Conservation (phyloP, 768 basidiomycete genomes). For the Pholiota microspora region DNA sequence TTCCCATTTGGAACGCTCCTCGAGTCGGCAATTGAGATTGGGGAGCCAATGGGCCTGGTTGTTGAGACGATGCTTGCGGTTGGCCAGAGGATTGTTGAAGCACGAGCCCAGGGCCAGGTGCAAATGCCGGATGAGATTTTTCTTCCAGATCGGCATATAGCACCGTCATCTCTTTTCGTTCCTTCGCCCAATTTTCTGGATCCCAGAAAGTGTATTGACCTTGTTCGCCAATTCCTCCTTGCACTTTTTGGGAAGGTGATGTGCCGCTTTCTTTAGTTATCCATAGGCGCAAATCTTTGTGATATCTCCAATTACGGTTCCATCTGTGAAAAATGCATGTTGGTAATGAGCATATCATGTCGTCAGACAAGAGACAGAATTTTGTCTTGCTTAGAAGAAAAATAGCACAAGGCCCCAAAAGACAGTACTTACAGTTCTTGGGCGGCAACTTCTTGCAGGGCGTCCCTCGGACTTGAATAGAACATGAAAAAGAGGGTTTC, state of each 20-base stretch:
- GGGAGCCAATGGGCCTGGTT: slow-evolving; percentile 37
- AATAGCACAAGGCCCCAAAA: slow-evolving; percentile 10
- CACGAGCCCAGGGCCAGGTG: slow-evolving; percentile 37
- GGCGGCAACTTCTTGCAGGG: slow-evolving; percentile 90
- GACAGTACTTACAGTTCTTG: slow-evolving; percentile 90
- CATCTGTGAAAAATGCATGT: slow-evolving; percentile 47
- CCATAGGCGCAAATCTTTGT: slow-evolving; percentile 84
- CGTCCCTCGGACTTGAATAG: slow-evolving; percentile 90
- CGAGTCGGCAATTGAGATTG: slow-evolving; percentile 38
- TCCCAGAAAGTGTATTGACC: slow-evolving; percentile 93
- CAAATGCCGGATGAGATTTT: slow-evolving; percentile 64
- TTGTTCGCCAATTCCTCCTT: slow-evolving; percentile 80
- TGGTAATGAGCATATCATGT: neutral
- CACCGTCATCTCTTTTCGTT: slow-evolving; percentile 76
- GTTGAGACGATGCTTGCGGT: slow-evolving; percentile 24
- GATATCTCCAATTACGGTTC: slow-evolving; percentile 95
- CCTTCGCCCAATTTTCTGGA: slow-evolving; percentile 74
- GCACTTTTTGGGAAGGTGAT: slow-evolving; percentile 71
- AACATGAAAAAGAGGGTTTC: slow-evolving; percentile 99
- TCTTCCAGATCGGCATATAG: slow-evolving; percentile 74
- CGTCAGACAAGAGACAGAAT: too few species aligned
- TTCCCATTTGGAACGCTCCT: slow-evolving; percentile 50
- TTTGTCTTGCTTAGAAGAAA: neutral
- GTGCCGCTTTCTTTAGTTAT: slow-evolving; percentile 88
- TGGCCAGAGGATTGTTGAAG: slow-evolving; percentile 19